Evolutionary conservation across 139 green algal genomes (phyloP).

Genomic region (Chlamydomonas sp.): DNA sequence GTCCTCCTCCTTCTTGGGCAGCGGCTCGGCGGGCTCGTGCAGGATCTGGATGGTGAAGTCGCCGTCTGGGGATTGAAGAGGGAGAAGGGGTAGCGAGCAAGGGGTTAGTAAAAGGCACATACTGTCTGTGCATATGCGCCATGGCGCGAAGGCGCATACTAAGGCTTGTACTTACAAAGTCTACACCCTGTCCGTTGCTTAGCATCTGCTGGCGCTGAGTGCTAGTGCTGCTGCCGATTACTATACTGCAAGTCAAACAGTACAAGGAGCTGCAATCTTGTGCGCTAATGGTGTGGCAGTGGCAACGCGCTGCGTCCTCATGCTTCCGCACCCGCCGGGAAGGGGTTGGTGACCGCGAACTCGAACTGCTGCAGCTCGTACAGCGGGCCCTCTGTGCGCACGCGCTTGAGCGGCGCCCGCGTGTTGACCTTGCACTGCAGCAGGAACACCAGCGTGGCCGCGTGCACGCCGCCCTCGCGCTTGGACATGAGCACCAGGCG

Average conservation of each 20-base stretch:
- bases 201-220: too few species aligned
- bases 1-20: constrained; percentile 43
- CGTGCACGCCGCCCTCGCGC: constrained; percentile 57
- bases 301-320: background rate
- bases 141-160: too few species aligned
- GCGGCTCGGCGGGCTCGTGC: constrained; percentile 63
- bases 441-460: constrained; percentile 77
- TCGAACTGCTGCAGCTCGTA: constrained; percentile 79
- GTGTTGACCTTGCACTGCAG: constrained; percentile 60
- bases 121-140: too few species aligned
- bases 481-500: constrained; percentile 65
- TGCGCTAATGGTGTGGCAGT: too few species aligned
- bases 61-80: constrained; percentile 44
- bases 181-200: too few species aligned
- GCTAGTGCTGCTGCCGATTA: too few species aligned
- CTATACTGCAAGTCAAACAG: too few species aligned
- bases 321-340: constrained; percentile 49
- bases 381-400: constrained; percentile 51
- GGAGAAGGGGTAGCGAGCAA: too few species aligned
- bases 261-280: too few species aligned
- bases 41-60: constrained; percentile 71
- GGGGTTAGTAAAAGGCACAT: too few species aligned
- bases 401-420: constrained; percentile 58
- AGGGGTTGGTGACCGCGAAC: constrained; percentile 76
- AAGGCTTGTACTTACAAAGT: too few species aligned